Base-by-base conservation (phyloP, 129 eudicot species). In the Glebionis coronaria region DNA sequence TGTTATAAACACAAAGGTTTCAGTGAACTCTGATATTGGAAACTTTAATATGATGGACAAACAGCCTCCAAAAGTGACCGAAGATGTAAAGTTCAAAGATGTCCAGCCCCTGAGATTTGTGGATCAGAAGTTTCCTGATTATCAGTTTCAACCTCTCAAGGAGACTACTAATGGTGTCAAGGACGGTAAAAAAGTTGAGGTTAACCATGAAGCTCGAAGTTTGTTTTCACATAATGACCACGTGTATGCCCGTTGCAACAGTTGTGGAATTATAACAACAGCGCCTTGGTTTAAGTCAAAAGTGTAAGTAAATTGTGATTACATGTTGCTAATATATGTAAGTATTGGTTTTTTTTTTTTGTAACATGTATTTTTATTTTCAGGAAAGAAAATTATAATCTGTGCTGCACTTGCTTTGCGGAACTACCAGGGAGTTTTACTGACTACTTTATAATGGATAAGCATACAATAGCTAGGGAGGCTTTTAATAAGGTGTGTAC, bases 331-430 rank as follows among this genome's bases (percentile, higher is more conserved):
- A n/a, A 52, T 2, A 10, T 38, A 47, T 47, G 14, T 47, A 13
- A 47, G 6, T 14, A 18, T 57, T 16, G n/a, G n/a, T n/a, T n/a
- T n/a, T n/a, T 15, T 18, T 47, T 44, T 31, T 65, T 25, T 20
- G 40, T 31, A 12, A 10, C 6, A 31, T 60, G 5, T 47, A 47
- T 47, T 47, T 11, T 63, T n/a, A 20, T 18, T 27, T 86, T 77
- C 84, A 90, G 97, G 67, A 81, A 86, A 67, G 79, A 81, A 47
- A 80, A 90, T 60, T 90, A 83, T 44, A 95, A 90, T 62, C 81
- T 90, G 52, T 90, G 97, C 78, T 76, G 76, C 67, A 59, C 66
- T 40, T 90, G 97, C 79, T 84, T 86, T 70, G 38, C 58, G 4
- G 61, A 46, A 28, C 67, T 31, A 31, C 40, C 74, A 67, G 88